Conservation (phyloP, 345 rosid species). For the Citropsis articulata region DNA sequence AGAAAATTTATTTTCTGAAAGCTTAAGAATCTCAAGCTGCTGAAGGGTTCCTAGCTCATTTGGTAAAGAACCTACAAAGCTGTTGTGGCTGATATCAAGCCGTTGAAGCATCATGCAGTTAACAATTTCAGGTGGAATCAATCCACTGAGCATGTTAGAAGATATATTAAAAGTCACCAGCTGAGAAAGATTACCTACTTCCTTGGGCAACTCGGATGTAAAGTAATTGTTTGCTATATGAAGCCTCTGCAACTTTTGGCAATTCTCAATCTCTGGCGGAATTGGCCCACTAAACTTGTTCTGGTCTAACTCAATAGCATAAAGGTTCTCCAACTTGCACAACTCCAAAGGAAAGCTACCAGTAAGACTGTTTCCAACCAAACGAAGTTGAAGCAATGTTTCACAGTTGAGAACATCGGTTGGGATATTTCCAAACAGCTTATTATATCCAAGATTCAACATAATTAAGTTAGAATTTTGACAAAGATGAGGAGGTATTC, state of each 20-base stretch:
- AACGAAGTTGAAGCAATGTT: slow-evolving; percentile 63
- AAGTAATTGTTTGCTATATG: slow-evolving; percentile 73
- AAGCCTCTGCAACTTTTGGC: slow-evolving; percentile 73
- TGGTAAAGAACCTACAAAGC: slow-evolving; percentile 62
- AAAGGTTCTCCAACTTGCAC: slow-evolving; percentile 70
- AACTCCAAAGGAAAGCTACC: slow-evolving; percentile 79
- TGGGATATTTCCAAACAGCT: slow-evolving; percentile 68
- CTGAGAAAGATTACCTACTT: slow-evolving; percentile 71
- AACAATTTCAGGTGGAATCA: slow-evolving; percentile 63
- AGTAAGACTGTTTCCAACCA: slow-evolving; percentile 57
- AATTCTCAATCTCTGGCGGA: slow-evolving; percentile 63
- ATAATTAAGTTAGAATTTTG: slow-evolving; percentile 46
- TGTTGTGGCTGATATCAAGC: slow-evolving; percentile 75
- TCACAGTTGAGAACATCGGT: slow-evolving; percentile 51
- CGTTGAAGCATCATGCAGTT: slow-evolving; percentile 85
- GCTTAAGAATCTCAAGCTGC: slow-evolving; percentile 81
- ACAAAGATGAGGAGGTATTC: slow-evolving; percentile 75
- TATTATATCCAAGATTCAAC: slow-evolving; percentile 71
- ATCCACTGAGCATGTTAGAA: slow-evolving; percentile 62
- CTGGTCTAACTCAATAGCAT: slow-evolving; percentile 74
- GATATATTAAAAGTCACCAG: slow-evolving; percentile 83
- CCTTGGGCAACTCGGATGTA: slow-evolving; percentile 55
- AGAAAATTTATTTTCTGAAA: slow-evolving; percentile 80
- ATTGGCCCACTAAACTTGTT: slow-evolving; percentile 75
- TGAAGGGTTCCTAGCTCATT: slow-evolving; percentile 66